phyloP scores from a whole-genome alignment of 768 basidiomycete genomes.

The Agrocybe pediades region DNA sequence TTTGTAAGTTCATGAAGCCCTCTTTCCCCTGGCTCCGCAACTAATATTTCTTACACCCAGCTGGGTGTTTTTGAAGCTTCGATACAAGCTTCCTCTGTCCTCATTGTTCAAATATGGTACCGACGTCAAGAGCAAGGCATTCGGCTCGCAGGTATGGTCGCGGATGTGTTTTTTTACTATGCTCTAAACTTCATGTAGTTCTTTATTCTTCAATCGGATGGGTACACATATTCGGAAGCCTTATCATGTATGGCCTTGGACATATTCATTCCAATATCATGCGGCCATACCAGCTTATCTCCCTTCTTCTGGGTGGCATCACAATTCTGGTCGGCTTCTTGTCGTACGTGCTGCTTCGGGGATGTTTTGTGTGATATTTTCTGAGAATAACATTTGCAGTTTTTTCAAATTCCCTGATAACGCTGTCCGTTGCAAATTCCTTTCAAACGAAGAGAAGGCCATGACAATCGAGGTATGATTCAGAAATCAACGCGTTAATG shows the following conservation, averaged over 20 bases:
- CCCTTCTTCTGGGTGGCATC: constrained; percentile 27
- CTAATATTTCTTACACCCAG: constrained; percentile 15
- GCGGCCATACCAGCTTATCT: constrained; percentile 31
- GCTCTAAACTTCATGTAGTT: constrained; percentile 17
- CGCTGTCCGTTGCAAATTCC: constrained; percentile 30
- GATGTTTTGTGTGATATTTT: no score
- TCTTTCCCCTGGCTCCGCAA: background rate
- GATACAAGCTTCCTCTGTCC: constrained; percentile 29
- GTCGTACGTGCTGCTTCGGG: constrained; percentile 20
- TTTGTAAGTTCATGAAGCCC: constrained; percentile 27
- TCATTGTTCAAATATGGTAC: constrained; percentile 37
- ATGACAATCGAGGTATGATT: constrained; percentile 29
- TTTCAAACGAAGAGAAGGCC: constrained; percentile 30
- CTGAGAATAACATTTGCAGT: constrained; percentile 16
- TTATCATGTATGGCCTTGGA: constrained; percentile 36
- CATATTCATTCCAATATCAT: constrained; percentile 27
- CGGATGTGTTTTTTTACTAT: no score
- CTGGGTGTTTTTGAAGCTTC: constrained; percentile 37
- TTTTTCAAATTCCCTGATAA: constrained; percentile 36
- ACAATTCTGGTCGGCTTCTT: constrained; percentile 27
- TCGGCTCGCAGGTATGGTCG: constrained; percentile 32
- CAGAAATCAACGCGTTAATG: no score
- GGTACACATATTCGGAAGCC: constrained; percentile 35
- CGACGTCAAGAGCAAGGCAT: constrained; percentile 35
- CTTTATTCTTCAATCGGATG: constrained; percentile 33